phyloP scores from a whole-genome alignment of 495 filamentous ascomycete species.

The Trichodelitschia bisporula region DNA sequence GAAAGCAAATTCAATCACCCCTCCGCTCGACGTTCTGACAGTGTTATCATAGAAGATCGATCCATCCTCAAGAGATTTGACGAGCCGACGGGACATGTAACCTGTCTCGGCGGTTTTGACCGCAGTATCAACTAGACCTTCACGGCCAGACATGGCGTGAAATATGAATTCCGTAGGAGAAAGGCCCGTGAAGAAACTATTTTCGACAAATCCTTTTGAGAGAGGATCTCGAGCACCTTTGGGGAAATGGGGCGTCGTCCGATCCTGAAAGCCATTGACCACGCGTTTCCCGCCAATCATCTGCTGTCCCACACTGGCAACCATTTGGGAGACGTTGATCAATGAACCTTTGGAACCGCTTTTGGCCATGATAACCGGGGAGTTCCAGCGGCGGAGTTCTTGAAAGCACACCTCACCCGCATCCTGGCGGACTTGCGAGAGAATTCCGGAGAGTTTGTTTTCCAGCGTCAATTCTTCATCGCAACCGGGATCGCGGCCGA shows the following conservation, averaged over 20 bases:
- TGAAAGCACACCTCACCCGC: constrained; percentile 80
- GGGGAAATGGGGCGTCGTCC: constrained; percentile 81
- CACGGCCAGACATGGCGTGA: constrained; percentile 93
- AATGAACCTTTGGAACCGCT: constrained; percentile 88
- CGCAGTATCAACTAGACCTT: constrained; percentile 97
- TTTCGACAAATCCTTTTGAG: constrained; percentile 87
- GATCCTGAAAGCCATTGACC: constrained; percentile 84
- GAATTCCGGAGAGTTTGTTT: constrained; percentile 68
- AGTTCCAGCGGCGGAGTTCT: constrained; percentile 74
- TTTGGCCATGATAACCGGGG: constrained; percentile 88
- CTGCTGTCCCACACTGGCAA: constrained; percentile 89
- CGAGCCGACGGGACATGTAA: constrained; percentile 93
- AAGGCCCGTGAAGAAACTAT: constrained; percentile 93
- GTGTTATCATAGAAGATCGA: constrained; percentile 83
- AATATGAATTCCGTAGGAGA: constrained; percentile 84
- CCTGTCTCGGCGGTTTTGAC: constrained; percentile 98
- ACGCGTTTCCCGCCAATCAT: constrained; percentile 91
- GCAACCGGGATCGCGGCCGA: constrained; percentile 69
- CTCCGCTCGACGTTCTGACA: constrained; percentile 63
- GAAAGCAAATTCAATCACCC: constrained; percentile 89
- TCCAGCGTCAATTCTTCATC: constrained; percentile 82
- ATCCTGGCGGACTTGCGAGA: constrained; percentile 69
- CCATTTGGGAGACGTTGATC: constrained; percentile 98
- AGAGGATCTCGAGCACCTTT: constrained; percentile 77
- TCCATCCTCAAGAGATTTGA: constrained; percentile 94